phyloP scores from a whole-genome alignment of 805 yeast genomes.

The Torulaspora franciscae region DNA sequence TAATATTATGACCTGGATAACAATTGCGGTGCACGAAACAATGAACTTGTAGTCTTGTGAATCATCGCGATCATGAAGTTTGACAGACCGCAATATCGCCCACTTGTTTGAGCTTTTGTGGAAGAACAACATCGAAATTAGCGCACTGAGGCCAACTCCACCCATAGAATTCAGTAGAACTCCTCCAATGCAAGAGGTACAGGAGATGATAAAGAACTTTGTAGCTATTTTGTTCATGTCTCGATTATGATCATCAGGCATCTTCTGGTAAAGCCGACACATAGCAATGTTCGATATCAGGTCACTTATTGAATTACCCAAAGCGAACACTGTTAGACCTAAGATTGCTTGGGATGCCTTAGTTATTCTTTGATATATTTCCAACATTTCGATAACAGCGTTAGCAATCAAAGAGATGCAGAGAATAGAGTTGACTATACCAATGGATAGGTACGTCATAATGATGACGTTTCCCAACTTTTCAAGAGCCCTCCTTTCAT shows the following conservation, averaged over 20 bases:
- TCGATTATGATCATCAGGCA: slow-evolving; percentile 21
- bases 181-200: slow-evolving; percentile 92
- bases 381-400: slow-evolving; percentile 34
- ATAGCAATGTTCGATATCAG: slow-evolving; percentile 79
- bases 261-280: slow-evolving; percentile 48
- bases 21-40: slow-evolving; percentile 24
- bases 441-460: slow-evolving; percentile 19
- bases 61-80: slow-evolving; percentile 13
- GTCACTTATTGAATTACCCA: slow-evolving; percentile 94
- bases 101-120: slow-evolving; percentile 16
- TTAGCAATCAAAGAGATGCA: slow-evolving; percentile 36
- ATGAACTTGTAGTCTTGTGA: slow-evolving; percentile 23
- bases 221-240: slow-evolving; percentile 25
- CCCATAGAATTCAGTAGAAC: slow-evolving; percentile 74
- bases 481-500: slow-evolving; percentile 19
- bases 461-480: slow-evolving; percentile 15
- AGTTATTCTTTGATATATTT: slow-evolving; percentile 31
- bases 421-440: slow-evolving; percentile 32
- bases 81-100: slow-evolving; percentile 27
- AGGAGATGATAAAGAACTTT: slow-evolving; percentile 85
- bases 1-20: slow-evolving; percentile 22
- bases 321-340: slow-evolving; percentile 88
- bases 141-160: slow-evolving; percentile 77
- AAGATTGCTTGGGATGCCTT: slow-evolving; percentile 71
- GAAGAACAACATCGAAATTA: slow-evolving; percentile 39